These are phyloP conservation scores for Geotrichum bryndzae DNA, from an alignment of 1,139 yeast genomes.

Conservation along the genomic window DNA sequence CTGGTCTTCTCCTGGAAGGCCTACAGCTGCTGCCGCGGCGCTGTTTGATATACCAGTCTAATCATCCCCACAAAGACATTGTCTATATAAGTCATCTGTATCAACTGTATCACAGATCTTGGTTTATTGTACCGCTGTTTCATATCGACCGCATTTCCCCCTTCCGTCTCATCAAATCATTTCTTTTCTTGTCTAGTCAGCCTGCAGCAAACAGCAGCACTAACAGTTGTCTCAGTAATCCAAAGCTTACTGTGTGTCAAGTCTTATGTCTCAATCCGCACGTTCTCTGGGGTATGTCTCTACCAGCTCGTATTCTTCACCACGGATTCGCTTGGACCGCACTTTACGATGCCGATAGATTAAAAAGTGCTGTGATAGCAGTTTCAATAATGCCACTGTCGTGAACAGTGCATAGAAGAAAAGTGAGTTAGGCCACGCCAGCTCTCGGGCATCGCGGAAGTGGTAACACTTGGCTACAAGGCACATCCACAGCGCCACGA, in stretches of 20 bases:
- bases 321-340: not conserved
- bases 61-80: not conserved
- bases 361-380: constrained; percentile 4
- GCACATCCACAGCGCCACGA: not conserved
- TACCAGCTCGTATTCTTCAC: not conserved
- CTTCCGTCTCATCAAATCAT: not conserved
- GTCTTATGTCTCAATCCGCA: not conserved
- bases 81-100: not conserved
- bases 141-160: not conserved
- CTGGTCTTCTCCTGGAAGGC: not conserved
- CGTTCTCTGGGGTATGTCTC: not conserved
- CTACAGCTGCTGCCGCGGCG: not conserved
- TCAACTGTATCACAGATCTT: not conserved
- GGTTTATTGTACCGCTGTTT: not conserved
- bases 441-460: not conserved
- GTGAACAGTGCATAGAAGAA: constrained; percentile 4
- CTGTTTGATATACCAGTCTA: not conserved
- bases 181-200: not conserved
- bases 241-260: not conserved
- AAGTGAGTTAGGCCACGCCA: constrained; percentile 12
- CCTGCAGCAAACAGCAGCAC: not conserved
- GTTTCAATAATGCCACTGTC: not conserved
- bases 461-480: not conserved
- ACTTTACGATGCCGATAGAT: constrained; percentile 7
- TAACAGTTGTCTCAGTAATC: not conserved